Evolutionary conservation across 495 filamentous ascomycete species (phyloP).

Genomic region (Aspergillus olivimuriae): DNA sequence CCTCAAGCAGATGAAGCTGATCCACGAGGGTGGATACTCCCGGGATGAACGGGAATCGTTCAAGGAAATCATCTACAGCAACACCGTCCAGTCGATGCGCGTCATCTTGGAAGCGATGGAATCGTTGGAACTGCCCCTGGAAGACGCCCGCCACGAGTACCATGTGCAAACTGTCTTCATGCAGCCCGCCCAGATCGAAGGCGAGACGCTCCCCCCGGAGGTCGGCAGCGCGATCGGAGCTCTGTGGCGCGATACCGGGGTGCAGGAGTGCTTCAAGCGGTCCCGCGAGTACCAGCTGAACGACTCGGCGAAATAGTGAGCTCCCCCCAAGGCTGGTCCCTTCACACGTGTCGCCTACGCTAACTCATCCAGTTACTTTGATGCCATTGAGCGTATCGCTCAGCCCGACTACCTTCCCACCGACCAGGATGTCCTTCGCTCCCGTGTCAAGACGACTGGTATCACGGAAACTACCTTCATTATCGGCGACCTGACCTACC

Average conservation of each 20-base stretch:
- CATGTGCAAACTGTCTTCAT: constrained; percentile 95
- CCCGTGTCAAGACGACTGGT: constrained; percentile 98
- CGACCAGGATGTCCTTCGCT: constrained; percentile 95
- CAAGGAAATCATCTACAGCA: constrained; percentile 98
- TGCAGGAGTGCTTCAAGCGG: constrained; percentile 91
- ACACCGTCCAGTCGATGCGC: constrained; percentile 93
- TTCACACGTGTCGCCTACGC: neutral
- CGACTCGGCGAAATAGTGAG: constrained; percentile 97
- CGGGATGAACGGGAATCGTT: constrained; percentile 53
- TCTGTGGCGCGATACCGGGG: constrained; percentile 90
- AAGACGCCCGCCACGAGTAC: constrained; percentile 83
- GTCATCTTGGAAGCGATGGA: constrained; percentile 97
- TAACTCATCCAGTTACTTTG: constrained; percentile 71
- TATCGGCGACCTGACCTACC: constrained; percentile 93
- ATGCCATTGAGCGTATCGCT: constrained; percentile 88
- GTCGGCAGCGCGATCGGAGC: constrained; percentile 89
- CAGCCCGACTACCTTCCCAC: constrained; percentile 91
- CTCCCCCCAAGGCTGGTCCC: constrained; percentile 9
- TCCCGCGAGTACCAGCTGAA: constrained; percentile 96
- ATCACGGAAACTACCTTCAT: constrained; percentile 99
- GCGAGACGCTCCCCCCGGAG: constrained; percentile 88
- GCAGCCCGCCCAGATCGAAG: constrained; percentile 92
- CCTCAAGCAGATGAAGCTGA: constrained; percentile 93
- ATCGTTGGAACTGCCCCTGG: constrained; percentile 80
- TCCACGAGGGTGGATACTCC: constrained; percentile 52